Base-by-base conservation (phyloP, 2,329 filamentous ascomycete genomes). In the Myriosclerotinia curreyana region DNA sequence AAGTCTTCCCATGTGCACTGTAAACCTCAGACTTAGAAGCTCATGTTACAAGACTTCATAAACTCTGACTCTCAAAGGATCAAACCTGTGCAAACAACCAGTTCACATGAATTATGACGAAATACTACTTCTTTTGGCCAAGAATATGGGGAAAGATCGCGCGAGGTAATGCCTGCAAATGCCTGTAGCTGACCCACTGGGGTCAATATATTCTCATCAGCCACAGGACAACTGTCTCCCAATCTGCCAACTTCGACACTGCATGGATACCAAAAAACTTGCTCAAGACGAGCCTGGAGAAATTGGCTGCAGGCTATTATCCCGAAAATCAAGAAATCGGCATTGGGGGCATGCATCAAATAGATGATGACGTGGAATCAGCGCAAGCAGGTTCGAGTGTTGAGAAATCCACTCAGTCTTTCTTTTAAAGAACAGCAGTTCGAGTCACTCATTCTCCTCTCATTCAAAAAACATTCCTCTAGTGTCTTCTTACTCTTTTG, bases 361-460 rank as follows among this genome's bases (percentile, higher is more conserved):
- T 25, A 12, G 42, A 56, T n/a, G 60, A 62, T 62, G 60, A 62
- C 60, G 60, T 62, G 60, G 60, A 46, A 56, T 46, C 22, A 22
- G 40, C 31, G 51, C n/a, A 56, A 55, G 38, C 50, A 56, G 60
- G 50, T 56, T 55, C 50, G 40, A n/a, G 17, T 20, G 31, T 44
- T 31, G 40, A 53, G 42, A 62, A 54, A 55, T 55, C 50, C 51
- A 38, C 31, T 28, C 42, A 53, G 28, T 55, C 52, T 54, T 62
- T 62, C 50, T 54, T 62, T 62, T 62, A 62, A 62, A 62, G 51
- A 62, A 62, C 60, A 38, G 31, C 20, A 12, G 40, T 49, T 48
- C 38, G 51, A 46, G 42, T 60, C 46, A 51, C n/a, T 62, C 17
- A 56, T 54, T 40, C 20, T 48, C 50, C 36, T n/a, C 46, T 55